Conservation (phyloP, 768 basidiomycete species). For the Kockovaella imperatae region DNA sequence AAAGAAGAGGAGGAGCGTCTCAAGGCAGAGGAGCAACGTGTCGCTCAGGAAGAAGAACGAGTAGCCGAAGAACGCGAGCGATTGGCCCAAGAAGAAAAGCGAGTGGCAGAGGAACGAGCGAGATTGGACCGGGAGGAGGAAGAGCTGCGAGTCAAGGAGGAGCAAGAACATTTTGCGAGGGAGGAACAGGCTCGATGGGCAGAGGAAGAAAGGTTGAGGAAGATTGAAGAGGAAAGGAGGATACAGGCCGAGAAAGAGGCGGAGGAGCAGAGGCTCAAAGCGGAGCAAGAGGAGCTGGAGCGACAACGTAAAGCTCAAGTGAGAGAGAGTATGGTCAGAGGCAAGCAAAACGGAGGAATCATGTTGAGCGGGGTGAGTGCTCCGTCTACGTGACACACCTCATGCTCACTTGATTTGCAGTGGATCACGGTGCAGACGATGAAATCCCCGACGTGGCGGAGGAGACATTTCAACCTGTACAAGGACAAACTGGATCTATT, state of each 20-base stretch:
- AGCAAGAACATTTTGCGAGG: too few relatives aligned
- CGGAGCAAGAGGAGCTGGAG: conserved; percentile 5
- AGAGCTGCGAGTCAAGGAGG: conserved; percentile 2
- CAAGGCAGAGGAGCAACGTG: conserved; percentile 5
- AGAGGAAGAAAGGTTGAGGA: too few relatives aligned
- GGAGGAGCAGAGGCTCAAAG: conserved; percentile 4
- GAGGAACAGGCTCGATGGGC: conserved; percentile 2
- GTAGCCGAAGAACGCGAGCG: background rate
- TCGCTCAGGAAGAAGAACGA: conserved; percentile 1
- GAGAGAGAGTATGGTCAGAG: conserved; percentile 8
- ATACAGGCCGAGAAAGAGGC: conserved; percentile 2
- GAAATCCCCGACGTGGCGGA: conserved; percentile 28
- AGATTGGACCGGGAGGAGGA: conserved; percentile 4
- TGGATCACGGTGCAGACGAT: conserved; percentile 33
- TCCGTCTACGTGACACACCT: background rate
- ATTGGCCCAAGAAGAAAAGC: conserved; percentile 1
- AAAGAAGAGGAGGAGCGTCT: conserved; percentile 2
- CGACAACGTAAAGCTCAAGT: conserved; percentile 9
- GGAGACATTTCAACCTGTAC: conserved; percentile 29
- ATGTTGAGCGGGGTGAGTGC: conserved; percentile 36
- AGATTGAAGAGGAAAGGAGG: conserved; percentile 7
- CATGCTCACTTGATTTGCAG: conserved; percentile 8
- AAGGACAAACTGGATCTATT: conserved; percentile 21
- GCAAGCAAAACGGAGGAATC: conserved; percentile 18
- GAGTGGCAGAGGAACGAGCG: background rate